Base-by-base conservation (phyloP, 148 eudicot species). In the Cornus suecica region DNA sequence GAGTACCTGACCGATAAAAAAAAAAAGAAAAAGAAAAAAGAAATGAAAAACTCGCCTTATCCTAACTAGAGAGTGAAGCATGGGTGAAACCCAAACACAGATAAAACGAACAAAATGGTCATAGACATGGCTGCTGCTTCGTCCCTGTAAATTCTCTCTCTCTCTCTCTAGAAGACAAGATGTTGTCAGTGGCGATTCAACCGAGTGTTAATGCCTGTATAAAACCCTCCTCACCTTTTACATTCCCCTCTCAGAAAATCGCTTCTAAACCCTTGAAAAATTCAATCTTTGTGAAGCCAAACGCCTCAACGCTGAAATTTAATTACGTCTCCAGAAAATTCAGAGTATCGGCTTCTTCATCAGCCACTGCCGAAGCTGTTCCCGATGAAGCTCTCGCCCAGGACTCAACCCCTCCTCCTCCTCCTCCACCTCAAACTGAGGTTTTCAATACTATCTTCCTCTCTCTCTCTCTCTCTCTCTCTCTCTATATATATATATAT, bases 171-270 rank as follows among this genome's bases (percentile, higher is more conserved):
- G 37, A 42, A 70, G 61, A 2, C 41, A 86, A 60, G 65, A 86
- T 89, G 90, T 48, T 89, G 41, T 83, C 90, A 68, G 68, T 83
- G 86, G 88, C 86, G 69, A 84, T 83, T 62, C 90, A 89, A 27
- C 87, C 87, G 18, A 83, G 70, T 8, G 63, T 83, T 27, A 84
- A 20, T 42, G 60, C 79, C 76, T 73, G 65, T 60, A 29, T 78
- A 24, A 77, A 84, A 42, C 72, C 84, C 70, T n/a, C n/a, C n/a
- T 75, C 79, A 18, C 0, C 79, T 18, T 61, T 75, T 74, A 63
- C 76, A 29, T 74, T 75, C n/a, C 34, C 71, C 7, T 68, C 82
- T 62, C 60, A 78, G 18, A 84, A 84, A 58, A 5, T 76, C 23
- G 48, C 78, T 24, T 74, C 65, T 67, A 79, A 73, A 70, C 84